Conservation (phyloP, 257 asterid species). For the Fraxinus quadrangulata region DNA sequence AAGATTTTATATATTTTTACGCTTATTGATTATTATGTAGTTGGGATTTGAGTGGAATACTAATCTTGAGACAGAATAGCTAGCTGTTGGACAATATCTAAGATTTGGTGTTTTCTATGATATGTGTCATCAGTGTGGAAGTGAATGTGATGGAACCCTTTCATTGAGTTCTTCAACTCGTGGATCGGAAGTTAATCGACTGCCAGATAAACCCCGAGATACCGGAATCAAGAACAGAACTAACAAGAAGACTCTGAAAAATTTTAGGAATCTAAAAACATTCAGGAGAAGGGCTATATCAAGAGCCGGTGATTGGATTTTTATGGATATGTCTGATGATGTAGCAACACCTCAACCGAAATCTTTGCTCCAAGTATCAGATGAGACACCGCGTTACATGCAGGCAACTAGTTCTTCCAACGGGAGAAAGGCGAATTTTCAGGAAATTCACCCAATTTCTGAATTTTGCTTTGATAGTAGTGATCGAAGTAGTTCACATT, state of each 20-base stretch:
- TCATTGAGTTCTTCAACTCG: constrained; percentile 53
- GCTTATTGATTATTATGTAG: not conserved
- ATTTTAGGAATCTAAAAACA: constrained; percentile 40
- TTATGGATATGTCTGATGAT: constrained; percentile 32
- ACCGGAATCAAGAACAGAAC: constrained; percentile 28
- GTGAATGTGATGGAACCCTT: constrained; percentile 54
- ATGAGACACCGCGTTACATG: constrained; percentile 42
- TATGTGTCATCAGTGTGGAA: constrained; percentile 49
- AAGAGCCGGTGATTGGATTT: constrained; percentile 31
- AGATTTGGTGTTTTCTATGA: constrained; percentile 5
- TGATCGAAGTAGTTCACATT: constrained; percentile 32
- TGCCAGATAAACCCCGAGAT: constrained; percentile 12
- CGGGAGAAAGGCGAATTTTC: constrained; percentile 38
- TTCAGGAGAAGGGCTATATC: constrained; percentile 46
- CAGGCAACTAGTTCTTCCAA: constrained; percentile 45
- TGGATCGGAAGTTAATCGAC: constrained; percentile 45
- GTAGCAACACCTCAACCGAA: constrained; percentile 10
- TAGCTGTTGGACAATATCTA: not conserved
- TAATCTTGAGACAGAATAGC: not conserved
- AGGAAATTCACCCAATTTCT: constrained; percentile 37
- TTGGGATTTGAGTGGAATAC: not conserved
- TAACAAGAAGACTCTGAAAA: constrained; percentile 31
- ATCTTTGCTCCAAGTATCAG: constrained; percentile 33
- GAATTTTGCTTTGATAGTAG: constrained; percentile 43
- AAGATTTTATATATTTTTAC: not conserved